phyloP scores from a whole-genome alignment of 2,329 filamentous ascomycete genomes.

The Hortaea werneckii region DNA sequence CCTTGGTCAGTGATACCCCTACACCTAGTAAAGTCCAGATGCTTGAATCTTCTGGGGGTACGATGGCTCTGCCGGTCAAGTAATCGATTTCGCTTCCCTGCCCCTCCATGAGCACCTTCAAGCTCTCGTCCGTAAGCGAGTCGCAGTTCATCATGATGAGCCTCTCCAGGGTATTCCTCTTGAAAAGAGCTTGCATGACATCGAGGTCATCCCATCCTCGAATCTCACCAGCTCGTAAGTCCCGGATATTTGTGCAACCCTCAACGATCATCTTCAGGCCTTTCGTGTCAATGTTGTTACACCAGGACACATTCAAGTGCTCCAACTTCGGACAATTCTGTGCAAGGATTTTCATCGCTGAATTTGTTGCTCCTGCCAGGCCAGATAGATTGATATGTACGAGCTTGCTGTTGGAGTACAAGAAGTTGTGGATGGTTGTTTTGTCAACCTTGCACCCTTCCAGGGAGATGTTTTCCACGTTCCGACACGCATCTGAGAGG shows the following conservation, averaged over 20 bases:
- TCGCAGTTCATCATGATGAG: slow-evolving; percentile 71
- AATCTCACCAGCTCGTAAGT: slow-evolving; percentile 74
- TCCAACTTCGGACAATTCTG: slow-evolving; percentile 73
- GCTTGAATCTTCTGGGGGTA: slow-evolving; percentile 69
- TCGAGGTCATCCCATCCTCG: slow-evolving; percentile 65
- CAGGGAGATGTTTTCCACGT: slow-evolving; percentile 76
- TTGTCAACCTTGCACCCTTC: slow-evolving; percentile 84
- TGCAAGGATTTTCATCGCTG: slow-evolving; percentile 76
- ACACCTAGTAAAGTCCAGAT: slow-evolving; percentile 79
- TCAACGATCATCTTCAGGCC: slow-evolving; percentile 65
- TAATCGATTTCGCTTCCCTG: slow-evolving; percentile 67
- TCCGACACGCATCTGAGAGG: slow-evolving; percentile 73
- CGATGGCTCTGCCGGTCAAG: slow-evolving; percentile 64
- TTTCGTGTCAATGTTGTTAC: slow-evolving; percentile 68
- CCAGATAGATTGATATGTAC: slow-evolving; percentile 82
- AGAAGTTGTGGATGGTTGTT: slow-evolving; percentile 63
- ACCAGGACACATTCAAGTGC: slow-evolving; percentile 85
- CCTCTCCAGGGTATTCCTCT: slow-evolving; percentile 71
- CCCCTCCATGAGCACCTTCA: slow-evolving; percentile 68
- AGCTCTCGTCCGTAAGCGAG: slow-evolving; percentile 63
- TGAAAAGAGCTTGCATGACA: slow-evolving; percentile 65
- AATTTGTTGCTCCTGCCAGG: slow-evolving; percentile 67
- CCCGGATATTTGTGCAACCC: slow-evolving; percentile 61
- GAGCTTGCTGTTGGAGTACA: slow-evolving; percentile 68
- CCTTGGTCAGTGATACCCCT: slow-evolving; percentile 60